These are phyloP conservation scores for Phialophora chinensis DNA, from an alignment of 2,329 filamentous ascomycete species.

Conservation along the genomic window DNA sequence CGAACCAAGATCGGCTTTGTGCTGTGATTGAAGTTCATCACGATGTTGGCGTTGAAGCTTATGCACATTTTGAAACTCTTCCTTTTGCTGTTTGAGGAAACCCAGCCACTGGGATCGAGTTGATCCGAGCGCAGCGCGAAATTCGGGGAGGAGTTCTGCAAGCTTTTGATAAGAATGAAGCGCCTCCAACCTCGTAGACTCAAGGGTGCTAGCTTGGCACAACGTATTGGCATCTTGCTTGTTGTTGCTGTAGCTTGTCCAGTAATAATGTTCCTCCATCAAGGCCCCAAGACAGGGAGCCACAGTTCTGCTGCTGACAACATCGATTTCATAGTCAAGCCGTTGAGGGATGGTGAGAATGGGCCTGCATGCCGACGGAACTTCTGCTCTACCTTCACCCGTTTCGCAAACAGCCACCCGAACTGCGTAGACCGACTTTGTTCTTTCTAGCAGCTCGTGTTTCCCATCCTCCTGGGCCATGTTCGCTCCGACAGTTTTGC, in stretches of 20 bases:
- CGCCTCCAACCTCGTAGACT: slow-evolving; percentile 31
- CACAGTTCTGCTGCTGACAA: slow-evolving; percentile 43
- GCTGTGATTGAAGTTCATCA: slow-evolving; percentile 24
- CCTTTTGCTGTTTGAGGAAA: slow-evolving; percentile 30
- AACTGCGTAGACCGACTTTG: slow-evolving; percentile 65
- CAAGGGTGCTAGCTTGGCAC: slow-evolving; percentile 61
- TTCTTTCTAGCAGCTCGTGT: slow-evolving; percentile 48
- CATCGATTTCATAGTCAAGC: slow-evolving; percentile 34
- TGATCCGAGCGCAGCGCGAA: slow-evolving; percentile 24
- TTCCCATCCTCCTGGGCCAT: slow-evolving; percentile 37
- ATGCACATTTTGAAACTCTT: slow-evolving; percentile 19
- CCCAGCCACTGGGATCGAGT: slow-evolving; percentile 30
- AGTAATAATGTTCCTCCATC: slow-evolving; percentile 62
- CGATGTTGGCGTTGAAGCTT: slow-evolving; percentile 24
- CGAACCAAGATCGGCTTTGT: slow-evolving; percentile 16
- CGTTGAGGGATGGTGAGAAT: slow-evolving; percentile 47
- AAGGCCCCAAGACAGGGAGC: slow-evolving; percentile 61
- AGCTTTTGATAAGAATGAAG: slow-evolving; percentile 34
- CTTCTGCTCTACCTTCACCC: slow-evolving; percentile 55
- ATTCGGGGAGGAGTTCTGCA: slow-evolving; percentile 32
- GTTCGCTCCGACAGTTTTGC: slow-evolving; percentile 29
- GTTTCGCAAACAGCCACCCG: slow-evolving; percentile 69
- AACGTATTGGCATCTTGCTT: slow-evolving; percentile 66
- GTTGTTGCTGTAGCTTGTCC: slow-evolving; percentile 69
- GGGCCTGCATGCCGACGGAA: slow-evolving; percentile 59